Base-by-base conservation (phyloP, 2,329 filamentous ascomycete species). In the Clonostachys rhizophaga region DNA sequence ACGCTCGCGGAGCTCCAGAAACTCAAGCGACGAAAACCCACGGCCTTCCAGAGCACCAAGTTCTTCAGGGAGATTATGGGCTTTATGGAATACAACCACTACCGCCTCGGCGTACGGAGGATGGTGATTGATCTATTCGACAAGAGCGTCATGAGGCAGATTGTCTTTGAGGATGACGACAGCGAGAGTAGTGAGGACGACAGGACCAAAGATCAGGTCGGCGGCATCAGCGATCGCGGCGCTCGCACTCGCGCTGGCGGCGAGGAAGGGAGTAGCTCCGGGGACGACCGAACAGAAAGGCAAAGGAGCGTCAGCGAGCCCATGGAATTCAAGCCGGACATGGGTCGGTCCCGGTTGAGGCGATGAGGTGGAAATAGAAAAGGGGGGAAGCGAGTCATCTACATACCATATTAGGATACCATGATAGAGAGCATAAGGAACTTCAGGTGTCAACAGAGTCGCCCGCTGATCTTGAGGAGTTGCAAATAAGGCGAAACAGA, bases 101-200 rank as follows among this genome's bases (percentile, higher is more conserved):
- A 94, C 66, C 82, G 91, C 18, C 77, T 99, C 3, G 86, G 86
- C 2, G 87, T 95, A 30, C 86, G 92, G 51, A 85, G 92, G 42
- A 91, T 96, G 68, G 87, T 96, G 35, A 84, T 97, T 50, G 94
- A 97, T 61, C 70, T 99, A 18, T 99, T 99, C 58, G 92, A 97
- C 59, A 94, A 92, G 67, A 85, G 81, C 49, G 89, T 97, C 40
- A 76, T 97, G 67, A 78, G 91, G 52, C 81, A 83, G 54, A 88
- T 96, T 50, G 87, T 99, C 12, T 84, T 95, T 49, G 86, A 87
- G 17, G 68, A 66, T 17, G 68, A 69, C 10, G 86, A 87, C 44
- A 86, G 89, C 17, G 66, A 66, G 20, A 56, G 50, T 12, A 66
- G 61, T 34, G 64, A 62, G 30, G 66, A 72, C 11, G 70, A 71